Evolutionary conservation across 2,329 filamentous ascomycete genomes (phyloP).

Genomic region (Pseudogymnoascus sp.): DNA sequence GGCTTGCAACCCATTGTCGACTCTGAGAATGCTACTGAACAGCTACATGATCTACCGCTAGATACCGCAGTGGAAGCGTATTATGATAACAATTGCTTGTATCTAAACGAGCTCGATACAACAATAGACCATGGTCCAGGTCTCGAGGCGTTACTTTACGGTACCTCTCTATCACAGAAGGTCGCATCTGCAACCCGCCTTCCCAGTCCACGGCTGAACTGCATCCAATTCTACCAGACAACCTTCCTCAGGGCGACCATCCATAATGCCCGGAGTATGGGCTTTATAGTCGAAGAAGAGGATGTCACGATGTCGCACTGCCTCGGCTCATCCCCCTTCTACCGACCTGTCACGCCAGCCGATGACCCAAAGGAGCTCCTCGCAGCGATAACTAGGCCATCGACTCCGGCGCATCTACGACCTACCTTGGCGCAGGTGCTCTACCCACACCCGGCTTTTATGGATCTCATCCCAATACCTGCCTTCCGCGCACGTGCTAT

Average conservation of each 20-base stretch:
- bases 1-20: background rate
- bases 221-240: conserved; percentile 17
- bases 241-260: conserved; percentile 20
- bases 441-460: conserved; percentile 30
- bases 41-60: background rate
- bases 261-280: conserved; percentile 23
- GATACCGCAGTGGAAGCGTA: background rate
- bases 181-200: background rate
- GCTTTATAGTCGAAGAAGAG: conserved; percentile 19
- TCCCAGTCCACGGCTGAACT: conserved; percentile 12
- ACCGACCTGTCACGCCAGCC: conserved; percentile 16
- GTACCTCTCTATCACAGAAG: background rate
- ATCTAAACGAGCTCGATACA: background rate
- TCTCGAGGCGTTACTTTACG: background rate
- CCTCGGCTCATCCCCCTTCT: conserved; percentile 29
- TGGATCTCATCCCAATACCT: conserved; percentile 32
- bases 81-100: background rate
- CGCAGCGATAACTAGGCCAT: conserved; percentile 13
- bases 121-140: background rate
- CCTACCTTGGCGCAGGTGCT: conserved; percentile 33
- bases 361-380: conserved; percentile 20
- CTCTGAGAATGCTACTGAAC: background rate
- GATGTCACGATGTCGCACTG: conserved; percentile 16
- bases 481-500: conserved; percentile 28
- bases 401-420: conserved; percentile 27